These are phyloP conservation scores for Populus nigra DNA, from an alignment of 345 rosid genomes.

Conservation along the genomic window DNA sequence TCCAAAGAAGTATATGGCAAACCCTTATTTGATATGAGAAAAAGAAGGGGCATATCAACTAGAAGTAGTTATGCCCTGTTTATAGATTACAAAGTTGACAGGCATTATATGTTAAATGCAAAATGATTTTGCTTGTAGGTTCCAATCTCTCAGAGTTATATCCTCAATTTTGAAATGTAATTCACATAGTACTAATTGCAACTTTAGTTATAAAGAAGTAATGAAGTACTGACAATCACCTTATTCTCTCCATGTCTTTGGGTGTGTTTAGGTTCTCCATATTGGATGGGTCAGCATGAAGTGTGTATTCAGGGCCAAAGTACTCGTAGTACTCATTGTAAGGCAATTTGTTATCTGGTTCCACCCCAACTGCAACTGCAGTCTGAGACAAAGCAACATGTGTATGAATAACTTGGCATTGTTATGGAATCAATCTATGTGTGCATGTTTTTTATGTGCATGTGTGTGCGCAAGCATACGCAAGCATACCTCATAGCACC, in stretches of 20 bases:
- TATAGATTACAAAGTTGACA: background rate
- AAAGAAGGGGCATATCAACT: background rate
- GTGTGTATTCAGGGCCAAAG: conserved; percentile 94
- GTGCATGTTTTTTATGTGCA: too few relatives aligned
- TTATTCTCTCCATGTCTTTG: conserved; percentile 83
- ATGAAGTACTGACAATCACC: conserved; percentile 36
- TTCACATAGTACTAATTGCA: background rate
- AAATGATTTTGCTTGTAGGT: background rate
- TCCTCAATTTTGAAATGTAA: background rate
- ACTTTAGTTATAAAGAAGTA: background rate
- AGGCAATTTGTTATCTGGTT: conserved; percentile 90
- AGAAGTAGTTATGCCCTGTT: background rate
- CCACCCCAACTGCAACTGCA: conserved; percentile 95
- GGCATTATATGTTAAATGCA: background rate
- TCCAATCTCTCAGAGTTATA: background rate
- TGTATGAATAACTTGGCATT: background rate
- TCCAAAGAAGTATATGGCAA: background rate
- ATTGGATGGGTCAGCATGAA: conserved; percentile 73
- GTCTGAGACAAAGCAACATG: conserved; percentile 53
- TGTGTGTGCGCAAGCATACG: background rate
- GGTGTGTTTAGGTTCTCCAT: conserved; percentile 81
- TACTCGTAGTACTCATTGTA: conserved; percentile 93
- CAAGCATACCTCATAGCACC: conserved; percentile 84
- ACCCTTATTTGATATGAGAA: background rate
- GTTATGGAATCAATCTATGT: background rate